phyloP scores from a whole-genome alignment of 2,329 filamentous ascomycete genomes.

The Fragosphaeria purpurea region DNA sequence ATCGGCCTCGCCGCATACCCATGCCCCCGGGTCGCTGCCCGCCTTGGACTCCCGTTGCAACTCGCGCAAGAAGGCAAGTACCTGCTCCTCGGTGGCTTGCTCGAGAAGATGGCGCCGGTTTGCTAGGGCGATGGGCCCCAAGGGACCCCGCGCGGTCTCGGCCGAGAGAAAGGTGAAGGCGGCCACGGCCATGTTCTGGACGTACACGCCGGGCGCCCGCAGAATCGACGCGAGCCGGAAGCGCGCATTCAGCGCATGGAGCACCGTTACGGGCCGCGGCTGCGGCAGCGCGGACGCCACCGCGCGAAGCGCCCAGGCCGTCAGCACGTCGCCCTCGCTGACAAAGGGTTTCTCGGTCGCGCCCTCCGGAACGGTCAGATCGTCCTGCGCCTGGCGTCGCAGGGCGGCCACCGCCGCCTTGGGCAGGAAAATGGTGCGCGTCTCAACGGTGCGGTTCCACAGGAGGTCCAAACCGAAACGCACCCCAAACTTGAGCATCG shows the following conservation, averaged over 20 bases:
- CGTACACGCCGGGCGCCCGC: conserved; percentile 13
- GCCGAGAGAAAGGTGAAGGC: conserved; percentile 16
- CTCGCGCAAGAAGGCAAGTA: conserved; percentile 19
- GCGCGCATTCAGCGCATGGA: conserved; percentile 19
- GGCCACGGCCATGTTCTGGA: conserved; percentile 19
- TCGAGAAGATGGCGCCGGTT: conserved; percentile 24
- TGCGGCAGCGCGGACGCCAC: conserved; percentile 17
- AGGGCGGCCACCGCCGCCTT: conserved; percentile 18
- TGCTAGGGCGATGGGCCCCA: conserved; percentile 20
- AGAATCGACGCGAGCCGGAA: conserved; percentile 15
- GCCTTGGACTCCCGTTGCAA: conserved; percentile 12
- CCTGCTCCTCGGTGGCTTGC: conserved; percentile 24
- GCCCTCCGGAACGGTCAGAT: conserved; percentile 13
- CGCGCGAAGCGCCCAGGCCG: conserved; percentile 13
- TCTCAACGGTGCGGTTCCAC: conserved; percentile 21
- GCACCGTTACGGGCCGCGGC: conserved; percentile 16
- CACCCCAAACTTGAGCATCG: conserved; percentile 21
- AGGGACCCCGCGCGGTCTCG: conserved; percentile 14
- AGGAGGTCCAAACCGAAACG: conserved; percentile 21
- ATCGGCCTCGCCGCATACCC: conserved; percentile 23
- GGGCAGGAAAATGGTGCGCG: conserved; percentile 28
- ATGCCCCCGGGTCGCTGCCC: conserved; percentile 11
- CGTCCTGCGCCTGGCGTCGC: conserved; percentile 20
- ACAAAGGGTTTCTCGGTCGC: conserved; percentile 23
- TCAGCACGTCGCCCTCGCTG: conserved; percentile 33